Evolutionary conservation across 371 early-diverging fungal species (phyloP).

Genomic region (Syncephalastrum contaminatum): DNA sequence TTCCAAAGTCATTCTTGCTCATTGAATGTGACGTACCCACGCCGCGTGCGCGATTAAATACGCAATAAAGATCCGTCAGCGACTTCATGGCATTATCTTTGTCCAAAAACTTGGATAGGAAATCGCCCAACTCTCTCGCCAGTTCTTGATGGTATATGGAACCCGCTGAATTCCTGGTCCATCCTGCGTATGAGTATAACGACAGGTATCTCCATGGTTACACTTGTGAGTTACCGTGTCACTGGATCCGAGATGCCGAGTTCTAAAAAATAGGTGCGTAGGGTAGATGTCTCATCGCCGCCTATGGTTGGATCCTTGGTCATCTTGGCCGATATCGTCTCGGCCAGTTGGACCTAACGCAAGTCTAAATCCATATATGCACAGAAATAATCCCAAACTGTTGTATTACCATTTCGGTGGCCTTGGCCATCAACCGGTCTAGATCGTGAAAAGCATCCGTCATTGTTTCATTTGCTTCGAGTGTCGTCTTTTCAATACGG

Average conservation of each 20-base stretch:
- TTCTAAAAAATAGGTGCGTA: slow-evolving; percentile 74
- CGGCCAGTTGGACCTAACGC: slow-evolving; percentile 61
- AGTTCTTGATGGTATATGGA: slow-evolving; percentile 83
- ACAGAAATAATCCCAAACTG: slow-evolving; percentile 24
- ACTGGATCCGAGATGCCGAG: slow-evolving; percentile 89
- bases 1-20: not conserved
- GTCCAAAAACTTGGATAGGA: slow-evolving; percentile 63
- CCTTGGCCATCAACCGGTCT: slow-evolving; percentile 81
- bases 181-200: not conserved
- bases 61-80: slow-evolving; percentile 87
- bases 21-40: slow-evolving; percentile 52
- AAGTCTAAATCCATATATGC: slow-evolving; percentile 9
- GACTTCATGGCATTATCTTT: slow-evolving; percentile 72
- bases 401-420: slow-evolving; percentile 76
- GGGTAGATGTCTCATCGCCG: slow-evolving; percentile 49
- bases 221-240: slow-evolving; percentile 57
- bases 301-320: slow-evolving; percentile 46
- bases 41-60: slow-evolving; percentile 91
- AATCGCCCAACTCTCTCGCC: slow-evolving; percentile 81
- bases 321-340: slow-evolving; percentile 71
- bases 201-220: not conserved
- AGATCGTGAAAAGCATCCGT: slow-evolving; percentile 84
- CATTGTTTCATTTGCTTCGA: slow-evolving; percentile 68
- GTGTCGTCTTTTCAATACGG: slow-evolving; percentile 61
- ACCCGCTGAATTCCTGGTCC: slow-evolving; percentile 73